Evolutionary conservation across 495 filamentous ascomycete species (phyloP).

Genomic region (Cenococcum geophilum): DNA sequence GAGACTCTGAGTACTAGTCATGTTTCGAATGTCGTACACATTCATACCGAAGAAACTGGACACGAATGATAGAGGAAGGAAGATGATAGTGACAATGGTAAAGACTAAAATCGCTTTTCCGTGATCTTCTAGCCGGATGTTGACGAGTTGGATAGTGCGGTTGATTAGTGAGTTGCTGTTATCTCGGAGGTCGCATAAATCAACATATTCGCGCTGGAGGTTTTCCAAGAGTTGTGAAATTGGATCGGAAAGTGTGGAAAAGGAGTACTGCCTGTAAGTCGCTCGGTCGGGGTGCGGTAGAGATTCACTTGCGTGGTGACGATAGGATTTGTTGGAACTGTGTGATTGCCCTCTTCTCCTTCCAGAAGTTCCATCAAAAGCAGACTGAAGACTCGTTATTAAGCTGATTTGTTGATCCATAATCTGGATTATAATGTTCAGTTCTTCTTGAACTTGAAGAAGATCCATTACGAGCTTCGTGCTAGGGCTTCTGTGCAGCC

Average conservation of each 20-base stretch:
- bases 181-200: conserved; percentile 37
- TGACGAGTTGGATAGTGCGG: conserved; percentile 41
- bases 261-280: conserved; percentile 32
- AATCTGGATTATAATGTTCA: conserved; percentile 40
- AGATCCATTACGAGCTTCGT: conserved; percentile 42
- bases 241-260: conserved; percentile 33
- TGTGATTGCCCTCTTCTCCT: conserved; percentile 7
- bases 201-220: conserved; percentile 35
- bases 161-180: conserved; percentile 40
- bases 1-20: conserved; percentile 34
- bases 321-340: background rate
- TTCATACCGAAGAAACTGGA: conserved; percentile 44
- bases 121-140: conserved; percentile 42
- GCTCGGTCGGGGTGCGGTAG: conserved; percentile 13
- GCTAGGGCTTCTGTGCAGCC: conserved; percentile 38
- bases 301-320: conserved; percentile 4
- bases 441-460: conserved; percentile 39
- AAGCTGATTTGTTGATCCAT: conserved; percentile 40
- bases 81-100: conserved; percentile 42
- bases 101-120: conserved; percentile 42
- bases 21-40: conserved; percentile 39
- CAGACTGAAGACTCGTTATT: conserved; percentile 27
- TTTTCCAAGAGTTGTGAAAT: conserved; percentile 36
- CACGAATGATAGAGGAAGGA: conserved; percentile 40
- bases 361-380: conserved; percentile 10